Evolutionary conservation across 1,284 basidiomycete species (phyloP).

Genomic region (Cerioporus squamosus): DNA sequence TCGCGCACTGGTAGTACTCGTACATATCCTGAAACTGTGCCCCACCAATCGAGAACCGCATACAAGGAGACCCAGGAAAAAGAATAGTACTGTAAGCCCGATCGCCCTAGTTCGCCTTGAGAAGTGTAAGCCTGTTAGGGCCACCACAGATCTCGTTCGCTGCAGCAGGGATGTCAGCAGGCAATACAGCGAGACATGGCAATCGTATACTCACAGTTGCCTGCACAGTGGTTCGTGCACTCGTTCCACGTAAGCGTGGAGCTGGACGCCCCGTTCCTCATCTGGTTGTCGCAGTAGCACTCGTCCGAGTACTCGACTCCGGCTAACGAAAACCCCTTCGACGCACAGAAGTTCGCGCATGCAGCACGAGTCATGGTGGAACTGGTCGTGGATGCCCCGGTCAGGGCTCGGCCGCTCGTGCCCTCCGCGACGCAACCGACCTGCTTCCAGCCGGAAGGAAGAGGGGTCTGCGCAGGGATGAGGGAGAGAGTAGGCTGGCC

Average conservation of each 20-base stretch:
- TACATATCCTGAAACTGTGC: too few species aligned
- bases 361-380: conserved; percentile 19
- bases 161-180: neutral
- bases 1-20: too few species aligned
- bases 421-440: conserved; percentile 34
- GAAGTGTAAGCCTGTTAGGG: conserved; percentile 26
- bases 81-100: too few species aligned
- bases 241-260: conserved; percentile 10
- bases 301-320: conserved; percentile 31
- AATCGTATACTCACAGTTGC: conserved; percentile 8
- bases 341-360: conserved; percentile 19
- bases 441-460: conserved; percentile 28
- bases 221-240: conserved; percentile 17
- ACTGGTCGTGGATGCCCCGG: conserved; percentile 22
- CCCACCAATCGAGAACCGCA: too few species aligned
- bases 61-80: too few species aligned
- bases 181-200: neutral
- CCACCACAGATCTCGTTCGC: conserved; percentile 31
- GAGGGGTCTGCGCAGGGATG: conserved; percentile 14
- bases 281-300: conserved; percentile 30
- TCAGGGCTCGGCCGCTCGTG: conserved; percentile 30
- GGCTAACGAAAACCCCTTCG: conserved; percentile 26
- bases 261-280: conserved; percentile 14
- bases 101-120: conserved; percentile 4
- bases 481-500: conserved; percentile 16